Conservation (phyloP, 1,284 basidiomycete species). For the Sanghuangporus sanghuang region DNA sequence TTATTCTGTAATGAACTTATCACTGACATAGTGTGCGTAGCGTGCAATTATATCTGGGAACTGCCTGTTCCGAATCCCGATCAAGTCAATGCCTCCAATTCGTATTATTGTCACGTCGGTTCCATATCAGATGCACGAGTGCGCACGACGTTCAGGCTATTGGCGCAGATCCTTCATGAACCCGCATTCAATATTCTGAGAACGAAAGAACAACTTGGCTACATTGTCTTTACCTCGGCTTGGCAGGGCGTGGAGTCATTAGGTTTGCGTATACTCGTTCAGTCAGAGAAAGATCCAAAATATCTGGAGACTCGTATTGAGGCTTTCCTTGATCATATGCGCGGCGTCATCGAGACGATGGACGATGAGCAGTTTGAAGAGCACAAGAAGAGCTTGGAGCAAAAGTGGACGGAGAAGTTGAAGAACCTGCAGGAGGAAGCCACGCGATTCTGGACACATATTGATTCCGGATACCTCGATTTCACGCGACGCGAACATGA, state of each 20-base stretch:
- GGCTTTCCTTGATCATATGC: constrained; percentile 76
- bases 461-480: constrained; percentile 74
- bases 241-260: constrained; percentile 61
- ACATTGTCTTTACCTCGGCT: constrained; percentile 67
- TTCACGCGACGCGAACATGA: constrained; percentile 71
- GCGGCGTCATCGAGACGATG: constrained; percentile 54
- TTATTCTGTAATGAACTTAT: constrained; percentile 11
- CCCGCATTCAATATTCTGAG: constrained; percentile 92
- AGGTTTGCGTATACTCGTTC: constrained; percentile 86
- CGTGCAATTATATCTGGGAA: constrained; percentile 68
- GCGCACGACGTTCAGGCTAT: constrained; percentile 55
- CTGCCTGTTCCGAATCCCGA: constrained; percentile 77
- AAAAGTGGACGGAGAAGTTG: constrained; percentile 66
- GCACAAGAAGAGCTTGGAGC: constrained; percentile 50
- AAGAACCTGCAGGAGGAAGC: constrained; percentile 70
- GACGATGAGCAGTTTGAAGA: constrained; percentile 54
- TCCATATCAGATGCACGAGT: constrained; percentile 48
- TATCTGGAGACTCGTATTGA: constrained; percentile 90
- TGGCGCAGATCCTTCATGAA: constrained; percentile 79
- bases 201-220: constrained; percentile 97
- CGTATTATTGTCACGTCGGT: constrained; percentile 78
- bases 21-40: constrained; percentile 32
- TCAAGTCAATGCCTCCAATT: constrained; percentile 83
- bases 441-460: constrained; percentile 62
- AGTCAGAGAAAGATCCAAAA: constrained; percentile 82